Evolutionary conservation across 495 filamentous ascomycete genomes (phyloP).

Genomic region (Xylaria sp.): DNA sequence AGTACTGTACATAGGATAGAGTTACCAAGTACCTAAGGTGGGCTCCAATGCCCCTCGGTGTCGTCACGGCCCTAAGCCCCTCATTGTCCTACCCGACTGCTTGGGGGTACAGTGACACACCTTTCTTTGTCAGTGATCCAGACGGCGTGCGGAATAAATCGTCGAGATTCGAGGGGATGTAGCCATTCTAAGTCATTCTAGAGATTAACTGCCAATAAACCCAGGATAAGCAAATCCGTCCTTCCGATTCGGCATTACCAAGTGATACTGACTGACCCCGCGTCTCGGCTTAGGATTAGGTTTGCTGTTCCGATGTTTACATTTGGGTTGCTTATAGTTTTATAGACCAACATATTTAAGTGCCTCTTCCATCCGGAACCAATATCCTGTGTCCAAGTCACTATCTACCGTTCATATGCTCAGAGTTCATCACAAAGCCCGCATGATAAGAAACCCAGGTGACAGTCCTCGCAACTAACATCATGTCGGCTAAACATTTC

Average conservation of each 20-base stretch:
- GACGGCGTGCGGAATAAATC: not conserved
- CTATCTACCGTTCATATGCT: not conserved
- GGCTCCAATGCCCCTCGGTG: not conserved
- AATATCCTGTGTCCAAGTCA: not conserved
- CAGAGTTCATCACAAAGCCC: not conserved
- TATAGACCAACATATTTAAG: not conserved
- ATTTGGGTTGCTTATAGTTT: slow-evolving; percentile 2
- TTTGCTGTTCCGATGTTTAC: not conserved
- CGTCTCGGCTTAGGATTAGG: not conserved
- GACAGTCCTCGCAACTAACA: slow-evolving; percentile 10
- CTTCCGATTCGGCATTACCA: not conserved
- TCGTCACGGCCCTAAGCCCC: slow-evolving; percentile 1
- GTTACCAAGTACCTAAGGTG: too few species aligned
- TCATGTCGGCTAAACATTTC: slow-evolving; percentile 83
- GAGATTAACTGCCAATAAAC: not conserved
- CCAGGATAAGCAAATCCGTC: slow-evolving; percentile 6
- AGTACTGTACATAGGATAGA: too few species aligned
- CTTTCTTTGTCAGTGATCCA: not conserved
- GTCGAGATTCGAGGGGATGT: not conserved
- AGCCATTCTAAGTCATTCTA: not conserved
- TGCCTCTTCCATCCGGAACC: not conserved
- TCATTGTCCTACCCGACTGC: slow-evolving; percentile 4
- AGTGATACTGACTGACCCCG: not conserved
- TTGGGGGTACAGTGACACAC: not conserved
- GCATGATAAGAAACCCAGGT: not conserved